Conservation (phyloP, 75 land plant genomes). For the Adiantum capillusveneris region DNA sequence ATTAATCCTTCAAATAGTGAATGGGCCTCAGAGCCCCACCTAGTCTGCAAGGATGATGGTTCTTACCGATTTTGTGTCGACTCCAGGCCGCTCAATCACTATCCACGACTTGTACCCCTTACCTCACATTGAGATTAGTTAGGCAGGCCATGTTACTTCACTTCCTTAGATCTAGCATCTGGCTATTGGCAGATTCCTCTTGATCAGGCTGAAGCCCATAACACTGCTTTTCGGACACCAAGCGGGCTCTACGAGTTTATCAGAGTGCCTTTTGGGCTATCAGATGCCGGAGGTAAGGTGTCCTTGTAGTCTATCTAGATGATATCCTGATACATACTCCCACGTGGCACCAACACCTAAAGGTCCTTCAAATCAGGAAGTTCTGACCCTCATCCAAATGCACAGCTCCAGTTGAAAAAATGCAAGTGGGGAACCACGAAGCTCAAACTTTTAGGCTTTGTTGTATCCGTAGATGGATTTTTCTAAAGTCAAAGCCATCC, state of each 20-base stretch:
- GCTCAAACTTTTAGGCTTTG: no score
- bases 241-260: neutral
- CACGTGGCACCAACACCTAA: neutral
- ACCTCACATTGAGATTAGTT: neutral
- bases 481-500: neutral
- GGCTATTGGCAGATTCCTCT: neutral
- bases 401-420: no score
- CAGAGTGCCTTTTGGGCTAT: neutral
- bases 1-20: no score
- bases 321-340: neutral
- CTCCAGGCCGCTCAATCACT: neutral
- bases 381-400: neutral
- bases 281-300: neutral
- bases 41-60: no score
- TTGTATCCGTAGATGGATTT: no score
- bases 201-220: neutral
- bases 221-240: neutral
- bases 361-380: neutral
- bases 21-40: no score
- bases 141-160: neutral
- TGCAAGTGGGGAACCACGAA: no score
- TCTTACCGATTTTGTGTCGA: no score
- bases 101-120: no score
- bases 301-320: neutral
- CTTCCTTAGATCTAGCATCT: no score